A percentile compares a stretch with the other conserved stretches of the same genome.
These are phyloP conservation scores for Apiotrichum akiyoshidainum DNA, from an alignment of 1,284 basidiomycete species.

Conservation along the genomic window DNA sequence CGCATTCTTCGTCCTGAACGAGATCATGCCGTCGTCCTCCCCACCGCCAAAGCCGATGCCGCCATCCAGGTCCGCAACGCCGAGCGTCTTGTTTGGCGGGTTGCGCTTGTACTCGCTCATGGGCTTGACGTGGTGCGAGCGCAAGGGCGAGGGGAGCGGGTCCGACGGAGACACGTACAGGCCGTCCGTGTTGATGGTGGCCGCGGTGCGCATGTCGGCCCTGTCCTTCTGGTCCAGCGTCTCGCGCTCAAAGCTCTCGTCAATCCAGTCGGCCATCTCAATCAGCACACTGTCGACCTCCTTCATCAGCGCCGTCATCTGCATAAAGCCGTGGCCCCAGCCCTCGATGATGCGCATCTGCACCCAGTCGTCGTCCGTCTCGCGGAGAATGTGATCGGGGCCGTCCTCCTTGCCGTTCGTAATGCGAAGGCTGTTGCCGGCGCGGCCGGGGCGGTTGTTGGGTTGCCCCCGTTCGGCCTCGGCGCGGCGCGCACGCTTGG, in stretches of 20 bases:
- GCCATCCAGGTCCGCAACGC: constrained; percentile 44
- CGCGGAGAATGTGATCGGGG: constrained; percentile 56
- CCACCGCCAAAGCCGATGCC: constrained; percentile 19
- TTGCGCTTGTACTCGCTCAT: constrained; percentile 36
- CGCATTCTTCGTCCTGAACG: constrained; percentile 40
- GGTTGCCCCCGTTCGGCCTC: constrained; percentile 52
- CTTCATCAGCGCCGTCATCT: constrained; percentile 81
- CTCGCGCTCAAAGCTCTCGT: constrained; percentile 63
- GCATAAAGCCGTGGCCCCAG: constrained; percentile 90
- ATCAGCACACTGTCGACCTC: constrained; percentile 73
- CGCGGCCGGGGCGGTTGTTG: constrained; percentile 23
- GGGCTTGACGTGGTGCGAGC: constrained; percentile 45
- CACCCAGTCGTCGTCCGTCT: constrained; percentile 91
- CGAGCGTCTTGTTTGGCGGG: constrained; percentile 29
- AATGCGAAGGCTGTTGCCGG: constrained; percentile 54
- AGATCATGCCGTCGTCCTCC: constrained; percentile 52
- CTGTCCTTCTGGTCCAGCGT: constrained; percentile 35
- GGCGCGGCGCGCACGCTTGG: constrained; percentile 73
- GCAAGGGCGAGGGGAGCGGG: constrained; percentile 15
- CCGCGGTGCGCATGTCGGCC: constrained; percentile 28
- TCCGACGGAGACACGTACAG: constrained; percentile 6
- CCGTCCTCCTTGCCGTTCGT: constrained; percentile 25
- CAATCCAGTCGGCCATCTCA: constrained; percentile 91
- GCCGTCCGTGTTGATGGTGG: constrained; percentile 13
- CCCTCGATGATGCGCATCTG: constrained; percentile 85